These are phyloP conservation scores for Cryphonectria japonica DNA, from an alignment of 2,329 filamentous ascomycete genomes.

Conservation along the genomic window DNA sequence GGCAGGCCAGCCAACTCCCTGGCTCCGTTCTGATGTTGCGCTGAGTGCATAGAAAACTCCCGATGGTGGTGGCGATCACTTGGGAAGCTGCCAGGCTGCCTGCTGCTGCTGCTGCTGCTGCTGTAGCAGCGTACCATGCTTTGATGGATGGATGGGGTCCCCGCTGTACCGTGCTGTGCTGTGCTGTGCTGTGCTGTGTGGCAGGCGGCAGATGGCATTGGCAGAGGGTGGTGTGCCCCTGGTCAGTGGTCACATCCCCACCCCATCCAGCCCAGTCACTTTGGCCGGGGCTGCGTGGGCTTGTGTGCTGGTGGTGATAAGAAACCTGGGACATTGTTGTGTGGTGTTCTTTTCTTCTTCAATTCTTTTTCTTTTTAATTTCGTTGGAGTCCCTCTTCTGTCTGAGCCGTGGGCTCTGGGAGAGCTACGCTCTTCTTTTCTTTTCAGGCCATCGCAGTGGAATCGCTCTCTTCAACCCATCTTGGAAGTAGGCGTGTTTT, in stretches of 20 bases:
- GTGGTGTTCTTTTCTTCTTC: background rate
- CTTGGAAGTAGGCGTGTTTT: background rate
- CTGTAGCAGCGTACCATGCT: background rate
- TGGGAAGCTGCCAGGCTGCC: background rate
- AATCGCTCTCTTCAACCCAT: background rate
- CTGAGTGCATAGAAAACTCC: background rate
- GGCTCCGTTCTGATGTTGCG: background rate
- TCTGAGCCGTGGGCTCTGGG: background rate
- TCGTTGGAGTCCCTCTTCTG: background rate
- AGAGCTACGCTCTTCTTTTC: background rate
- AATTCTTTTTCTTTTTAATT: background rate
- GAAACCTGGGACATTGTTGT: background rate
- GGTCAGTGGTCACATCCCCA: background rate
- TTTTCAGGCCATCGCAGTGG: background rate
- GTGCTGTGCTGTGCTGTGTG: background rate
- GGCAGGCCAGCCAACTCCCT: background rate
- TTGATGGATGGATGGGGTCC: background rate
- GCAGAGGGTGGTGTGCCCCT: background rate
- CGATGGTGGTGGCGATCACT: background rate
- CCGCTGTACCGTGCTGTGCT: background rate
- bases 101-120: background rate
- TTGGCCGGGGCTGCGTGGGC: background rate
- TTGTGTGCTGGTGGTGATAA: background rate
- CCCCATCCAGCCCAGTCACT: constrained; percentile 1
- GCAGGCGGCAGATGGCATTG: background rate